These are phyloP conservation scores for Sporothrix schenckii DNA, from an alignment of 2,329 filamentous ascomycete genomes.

Conservation along the genomic window DNA sequence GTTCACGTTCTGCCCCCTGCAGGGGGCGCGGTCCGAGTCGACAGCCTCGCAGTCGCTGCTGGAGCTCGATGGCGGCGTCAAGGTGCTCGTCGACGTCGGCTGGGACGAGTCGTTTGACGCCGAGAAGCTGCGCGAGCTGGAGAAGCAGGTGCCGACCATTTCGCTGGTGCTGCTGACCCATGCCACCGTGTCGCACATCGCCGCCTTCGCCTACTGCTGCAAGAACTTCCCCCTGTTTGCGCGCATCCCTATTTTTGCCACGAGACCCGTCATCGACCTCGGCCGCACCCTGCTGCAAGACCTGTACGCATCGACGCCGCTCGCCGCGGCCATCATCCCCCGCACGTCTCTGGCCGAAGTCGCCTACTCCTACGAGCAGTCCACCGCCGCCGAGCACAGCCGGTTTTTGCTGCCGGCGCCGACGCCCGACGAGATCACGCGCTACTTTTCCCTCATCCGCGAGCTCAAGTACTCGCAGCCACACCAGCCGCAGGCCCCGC, in stretches of 20 bases:
- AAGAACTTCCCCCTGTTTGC: constrained; percentile 92
- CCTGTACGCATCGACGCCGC: constrained; percentile 83
- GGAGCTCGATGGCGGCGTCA: constrained; percentile 94
- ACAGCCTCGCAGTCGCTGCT: constrained; percentile 91
- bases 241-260: constrained; percentile 92
- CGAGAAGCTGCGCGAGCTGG: constrained; percentile 79
- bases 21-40: constrained; percentile 86
- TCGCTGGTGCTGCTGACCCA: constrained; percentile 95
- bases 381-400: constrained; percentile 54
- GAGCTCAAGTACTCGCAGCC: constrained; percentile 96
- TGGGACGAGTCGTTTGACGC: constrained; percentile 93
- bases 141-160: constrained; percentile 88
- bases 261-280: constrained; percentile 87
- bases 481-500: constrained; percentile 82
- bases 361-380: constrained; percentile 58
- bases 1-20: constrained; percentile 94
- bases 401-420: constrained; percentile 67
- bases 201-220: constrained; percentile 94
- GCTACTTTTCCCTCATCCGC: constrained; percentile 88
- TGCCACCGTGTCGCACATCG: constrained; percentile 86
- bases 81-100: constrained; percentile 89
- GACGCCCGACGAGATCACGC: constrained; percentile 82
- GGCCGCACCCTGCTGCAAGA: constrained; percentile 90
- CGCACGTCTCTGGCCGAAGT: constrained; percentile 70
- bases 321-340: constrained; percentile 83